These are phyloP conservation scores for Gryganskiella cystojenkinii DNA, from an alignment of 192 early-diverging fungal species.

Conservation along the genomic window DNA sequence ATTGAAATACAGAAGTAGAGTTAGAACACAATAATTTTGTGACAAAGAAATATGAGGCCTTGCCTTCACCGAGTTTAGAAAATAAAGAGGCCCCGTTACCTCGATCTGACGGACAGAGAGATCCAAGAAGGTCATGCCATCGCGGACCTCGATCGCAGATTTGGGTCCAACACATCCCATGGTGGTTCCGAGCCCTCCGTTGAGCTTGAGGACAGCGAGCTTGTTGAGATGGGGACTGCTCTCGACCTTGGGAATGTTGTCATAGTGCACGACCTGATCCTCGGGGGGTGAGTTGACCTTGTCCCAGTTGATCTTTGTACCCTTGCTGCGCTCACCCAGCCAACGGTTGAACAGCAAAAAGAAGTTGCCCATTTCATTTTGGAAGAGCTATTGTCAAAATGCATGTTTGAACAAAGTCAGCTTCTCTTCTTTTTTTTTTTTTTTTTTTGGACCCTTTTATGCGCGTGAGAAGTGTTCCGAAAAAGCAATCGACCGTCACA, in stretches of 20 bases:
- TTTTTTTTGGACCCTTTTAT: too few relatives aligned
- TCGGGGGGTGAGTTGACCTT: constrained; percentile 92
- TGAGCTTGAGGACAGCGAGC: constrained; percentile 98
- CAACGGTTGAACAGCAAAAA: constrained; percentile 88
- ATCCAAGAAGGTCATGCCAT: constrained; percentile 98
- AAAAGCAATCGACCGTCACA: too few relatives aligned
- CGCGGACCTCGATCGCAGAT: constrained; percentile 97
- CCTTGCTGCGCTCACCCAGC: constrained; percentile 82
- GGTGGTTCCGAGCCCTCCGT: constrained; percentile 98
- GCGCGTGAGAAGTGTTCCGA: too few relatives aligned
- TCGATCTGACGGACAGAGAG: constrained; percentile 99
- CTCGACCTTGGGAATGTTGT: constrained; percentile 65
- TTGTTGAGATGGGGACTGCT: constrained; percentile 78
- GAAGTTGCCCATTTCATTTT: constrained; percentile 89
- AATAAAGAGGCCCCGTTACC: too few relatives aligned
- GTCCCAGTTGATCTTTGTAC: constrained; percentile 90
- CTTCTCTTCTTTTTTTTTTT: too few relatives aligned
- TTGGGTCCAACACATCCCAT: constrained; percentile 99
- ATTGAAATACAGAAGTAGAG: background rate
- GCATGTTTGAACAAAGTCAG: too few relatives aligned
- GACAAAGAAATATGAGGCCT: background rate
- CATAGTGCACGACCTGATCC: constrained; percentile 90
- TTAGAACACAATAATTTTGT: background rate
- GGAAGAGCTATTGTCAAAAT: constrained; percentile 65
- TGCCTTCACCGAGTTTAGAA: too few relatives aligned